These are phyloP conservation scores for Tulasnella sp. DNA, from an alignment of 768 basidiomycete genomes.

Conservation along the genomic window DNA sequence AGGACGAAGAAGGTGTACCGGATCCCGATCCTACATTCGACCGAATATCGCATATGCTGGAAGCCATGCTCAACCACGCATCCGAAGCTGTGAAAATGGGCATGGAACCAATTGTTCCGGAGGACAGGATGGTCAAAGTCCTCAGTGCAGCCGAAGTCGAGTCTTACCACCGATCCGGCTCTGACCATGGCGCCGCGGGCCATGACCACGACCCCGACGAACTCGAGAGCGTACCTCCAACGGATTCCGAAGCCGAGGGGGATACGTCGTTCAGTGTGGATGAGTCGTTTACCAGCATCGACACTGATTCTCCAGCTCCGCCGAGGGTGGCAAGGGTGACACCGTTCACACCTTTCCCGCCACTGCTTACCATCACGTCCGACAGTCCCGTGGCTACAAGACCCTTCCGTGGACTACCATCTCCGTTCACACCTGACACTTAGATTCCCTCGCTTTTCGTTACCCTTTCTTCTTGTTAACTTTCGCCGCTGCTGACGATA, in stretches of 20 bases:
- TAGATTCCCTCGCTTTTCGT: background rate
- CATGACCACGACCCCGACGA: constrained; percentile 13
- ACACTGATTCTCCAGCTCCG: background rate
- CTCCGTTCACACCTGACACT: constrained; percentile 15
- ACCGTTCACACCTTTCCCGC: background rate
- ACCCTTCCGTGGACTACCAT: background rate
- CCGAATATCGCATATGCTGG: constrained; percentile 32
- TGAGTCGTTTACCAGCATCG: background rate
- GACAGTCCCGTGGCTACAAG: background rate
- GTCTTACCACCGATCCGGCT: constrained; percentile 10
- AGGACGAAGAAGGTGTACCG: constrained; percentile 32
- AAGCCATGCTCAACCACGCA: constrained; percentile 30
- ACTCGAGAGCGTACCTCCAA: background rate
- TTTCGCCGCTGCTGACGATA: background rate
- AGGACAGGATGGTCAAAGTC: constrained; percentile 47
- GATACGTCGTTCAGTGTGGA: background rate
- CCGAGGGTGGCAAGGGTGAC: background rate
- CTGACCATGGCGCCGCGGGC: background rate
- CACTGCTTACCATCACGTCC: constrained; percentile 8
- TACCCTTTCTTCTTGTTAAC: background rate
- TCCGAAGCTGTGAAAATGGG: constrained; percentile 35
- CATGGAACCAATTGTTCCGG: constrained; percentile 45
- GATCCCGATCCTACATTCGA: constrained; percentile 34
- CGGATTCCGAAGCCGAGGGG: constrained; percentile 1
- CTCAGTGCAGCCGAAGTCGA: constrained; percentile 67